Evolutionary conservation across 805 yeast genomes (phyloP).

Genomic region (Saccharomycopsis fodiens): DNA sequence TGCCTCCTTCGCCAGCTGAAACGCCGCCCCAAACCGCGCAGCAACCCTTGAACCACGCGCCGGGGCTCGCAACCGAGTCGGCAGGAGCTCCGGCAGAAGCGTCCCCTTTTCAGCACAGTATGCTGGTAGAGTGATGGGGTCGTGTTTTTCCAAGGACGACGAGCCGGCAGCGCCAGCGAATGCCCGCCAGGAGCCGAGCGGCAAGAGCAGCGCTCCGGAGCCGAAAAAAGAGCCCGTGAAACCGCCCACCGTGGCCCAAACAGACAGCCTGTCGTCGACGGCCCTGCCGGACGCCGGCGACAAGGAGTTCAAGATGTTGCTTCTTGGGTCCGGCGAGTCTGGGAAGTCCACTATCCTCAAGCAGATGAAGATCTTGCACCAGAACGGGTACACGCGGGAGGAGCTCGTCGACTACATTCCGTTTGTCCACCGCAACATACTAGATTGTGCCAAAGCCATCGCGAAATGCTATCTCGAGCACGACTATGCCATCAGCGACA

Average conservation of each 20-base stretch:
- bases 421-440: slow-evolving; percentile 67
- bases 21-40: too few relatives aligned
- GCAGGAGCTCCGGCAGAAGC: too few relatives aligned
- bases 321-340: slow-evolving; percentile 83
- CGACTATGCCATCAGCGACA: slow-evolving; percentile 27
- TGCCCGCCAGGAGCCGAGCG: neutral
- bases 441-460: slow-evolving; percentile 69
- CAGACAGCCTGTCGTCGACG: neutral
- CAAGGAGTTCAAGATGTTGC: slow-evolving; percentile 61
- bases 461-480: slow-evolving; percentile 58
- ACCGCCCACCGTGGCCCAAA: neutral
- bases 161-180: neutral
- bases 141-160: neutral
- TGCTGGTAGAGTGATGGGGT: neutral
- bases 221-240: neutral
- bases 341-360: slow-evolving; percentile 78
- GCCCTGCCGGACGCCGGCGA: slow-evolving; percentile 17
- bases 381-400: slow-evolving; percentile 60
- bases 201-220: neutral
- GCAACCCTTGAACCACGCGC: too few relatives aligned
- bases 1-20: too few relatives aligned
- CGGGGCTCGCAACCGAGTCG: neutral
- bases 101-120: neutral
- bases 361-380: slow-evolving; percentile 74
- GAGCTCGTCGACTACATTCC: slow-evolving; percentile 72